These are phyloP conservation scores for Singerocomus inundabilis DNA, from an alignment of 1,284 basidiomycete species.

Conservation along the genomic window DNA sequence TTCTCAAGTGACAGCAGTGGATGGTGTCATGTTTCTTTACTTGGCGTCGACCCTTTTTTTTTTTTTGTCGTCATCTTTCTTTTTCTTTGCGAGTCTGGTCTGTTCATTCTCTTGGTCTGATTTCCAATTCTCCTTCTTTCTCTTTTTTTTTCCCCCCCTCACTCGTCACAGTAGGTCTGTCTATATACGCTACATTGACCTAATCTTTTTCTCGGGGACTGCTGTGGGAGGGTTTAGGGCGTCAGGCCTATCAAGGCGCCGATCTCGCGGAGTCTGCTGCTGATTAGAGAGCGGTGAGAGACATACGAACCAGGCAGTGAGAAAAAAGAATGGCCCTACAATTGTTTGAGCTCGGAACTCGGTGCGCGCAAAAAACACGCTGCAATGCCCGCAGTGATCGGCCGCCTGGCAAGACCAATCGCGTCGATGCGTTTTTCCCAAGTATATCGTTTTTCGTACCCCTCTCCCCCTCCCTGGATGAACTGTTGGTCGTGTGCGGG, in stretches of 20 bases:
- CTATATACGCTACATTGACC: constrained; percentile 28
- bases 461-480: too few species aligned
- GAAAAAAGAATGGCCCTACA: too few species aligned
- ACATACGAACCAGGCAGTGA: too few species aligned
- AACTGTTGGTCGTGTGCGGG: too few species aligned
- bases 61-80: constrained; percentile 5
- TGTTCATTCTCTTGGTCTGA: constrained; percentile 5
- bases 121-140: neutral
- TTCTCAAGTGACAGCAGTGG: neutral
- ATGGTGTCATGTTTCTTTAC: constrained; percentile 6
- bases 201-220: constrained; percentile 17
- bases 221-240: neutral
- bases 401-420: too few species aligned
- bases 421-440: too few species aligned
- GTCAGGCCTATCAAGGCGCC: neutral
- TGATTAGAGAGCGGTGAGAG: too few species aligned
- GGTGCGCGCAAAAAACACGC: too few species aligned
- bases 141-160: neutral
- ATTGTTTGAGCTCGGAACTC: too few species aligned
- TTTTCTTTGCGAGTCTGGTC: constrained; percentile 5
- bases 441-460: too few species aligned
- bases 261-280: too few species aligned
- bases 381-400: too few species aligned
- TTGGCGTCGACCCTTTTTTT: constrained; percentile 5
- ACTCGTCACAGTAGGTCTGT: constrained; percentile 31